Evolutionary conservation across 2,329 filamentous ascomycete species (phyloP), one percentile per base, ranked within the genome.

Genomic region (Alternaria panax): DNA sequence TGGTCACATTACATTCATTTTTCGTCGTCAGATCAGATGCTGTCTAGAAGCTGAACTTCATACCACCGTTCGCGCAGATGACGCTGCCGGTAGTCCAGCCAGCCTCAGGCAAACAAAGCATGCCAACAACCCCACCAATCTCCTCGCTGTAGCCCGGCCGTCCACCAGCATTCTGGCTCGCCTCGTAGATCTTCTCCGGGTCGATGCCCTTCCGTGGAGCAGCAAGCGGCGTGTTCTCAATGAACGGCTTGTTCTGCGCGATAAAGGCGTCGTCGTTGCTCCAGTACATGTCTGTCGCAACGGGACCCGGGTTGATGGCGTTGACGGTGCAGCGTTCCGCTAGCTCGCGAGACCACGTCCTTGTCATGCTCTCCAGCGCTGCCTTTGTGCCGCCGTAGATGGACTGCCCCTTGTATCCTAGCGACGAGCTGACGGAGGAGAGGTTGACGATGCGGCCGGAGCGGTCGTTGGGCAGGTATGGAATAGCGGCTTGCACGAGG

Each of bases 61-160:
- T 88, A 7, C 92, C 92, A 1, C 92, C 92, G 73, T 94, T 94
- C 7, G 91, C 90, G 79, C 89, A 91, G 4, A 95, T 86, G 24
- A 93, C 89, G 76, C 89, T 90, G 1, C 92, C 92, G 0, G 91
- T 95, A 71, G 87, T 89, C 91, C 91, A 94, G 7, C 82, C 85
- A n/a, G 86, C 85, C 74, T 94, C 92, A 6, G 83, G 82, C 5
- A 85, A 85, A 73, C 90, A 92, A 22, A 93, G 78, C 90, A 93
- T 92, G 2, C 86, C 90, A 18, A 93, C 88, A 5, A 92, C 85
- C 0, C 90, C 91, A 0, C 90, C 91, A 76, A 94, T 83, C 80
- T 94, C 91, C 50, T 83, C 80, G 28, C 87, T 85, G 73, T 90
- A 91, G 3, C 84, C 91, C 5, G 82, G 70, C 20, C 75, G 83